phyloP scores from a whole-genome alignment of 495 filamentous ascomycete genomes.

The Penicillium pancosmium region DNA sequence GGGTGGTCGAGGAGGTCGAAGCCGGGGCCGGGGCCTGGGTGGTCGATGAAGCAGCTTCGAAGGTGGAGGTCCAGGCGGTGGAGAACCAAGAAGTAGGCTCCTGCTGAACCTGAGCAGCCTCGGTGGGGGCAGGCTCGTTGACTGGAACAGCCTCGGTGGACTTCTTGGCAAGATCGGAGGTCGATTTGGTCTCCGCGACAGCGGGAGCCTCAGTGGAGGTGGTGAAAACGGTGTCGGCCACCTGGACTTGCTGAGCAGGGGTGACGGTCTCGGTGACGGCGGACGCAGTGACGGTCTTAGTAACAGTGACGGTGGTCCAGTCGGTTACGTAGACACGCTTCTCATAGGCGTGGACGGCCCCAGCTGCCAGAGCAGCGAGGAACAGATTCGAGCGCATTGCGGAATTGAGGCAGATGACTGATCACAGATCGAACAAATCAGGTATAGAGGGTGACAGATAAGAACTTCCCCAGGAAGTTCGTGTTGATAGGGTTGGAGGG shows the following conservation, averaged over 20 bases:
- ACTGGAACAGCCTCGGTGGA: constrained; percentile 23
- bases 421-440: constrained; percentile 18
- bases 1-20: constrained; percentile 28
- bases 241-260: constrained; percentile 18
- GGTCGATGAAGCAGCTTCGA: constrained; percentile 16
- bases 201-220: constrained; percentile 13
- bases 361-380: constrained; percentile 61
- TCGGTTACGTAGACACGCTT: constrained; percentile 58
- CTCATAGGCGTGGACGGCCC: constrained; percentile 60
- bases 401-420: constrained; percentile 23
- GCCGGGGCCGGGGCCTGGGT: constrained; percentile 8
- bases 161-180: constrained; percentile 23
- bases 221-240: constrained; percentile 12
- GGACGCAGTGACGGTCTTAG: constrained; percentile 60
- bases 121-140: constrained; percentile 19
- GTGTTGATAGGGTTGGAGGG: constrained; percentile 7
- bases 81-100: constrained; percentile 12
- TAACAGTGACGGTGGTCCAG: constrained; percentile 61
- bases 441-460: constrained; percentile 4
- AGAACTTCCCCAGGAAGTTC: constrained; percentile 49
- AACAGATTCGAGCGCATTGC: constrained; percentile 70
- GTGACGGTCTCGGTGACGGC: constrained; percentile 26
- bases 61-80: constrained; percentile 28
- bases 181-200: neutral
- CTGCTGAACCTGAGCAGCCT: neutral